Base-by-base conservation (phyloP, 306 rosid genomes). In the Ammopiptanthus mongolicus region DNA sequence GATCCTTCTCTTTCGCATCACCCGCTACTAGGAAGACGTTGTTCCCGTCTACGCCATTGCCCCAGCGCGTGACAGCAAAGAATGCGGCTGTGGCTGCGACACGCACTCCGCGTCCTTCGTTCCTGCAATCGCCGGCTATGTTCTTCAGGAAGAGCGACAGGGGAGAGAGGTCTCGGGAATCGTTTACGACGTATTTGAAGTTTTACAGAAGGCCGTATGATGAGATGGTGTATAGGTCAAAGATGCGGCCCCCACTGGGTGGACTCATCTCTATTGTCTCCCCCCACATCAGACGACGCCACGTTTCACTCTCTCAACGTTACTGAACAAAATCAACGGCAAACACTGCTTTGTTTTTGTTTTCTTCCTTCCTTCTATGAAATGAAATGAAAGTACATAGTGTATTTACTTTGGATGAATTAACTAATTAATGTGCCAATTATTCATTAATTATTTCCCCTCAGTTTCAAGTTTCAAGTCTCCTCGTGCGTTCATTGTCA, bases 1-100 rank as follows among this genome's bases (percentile, higher is more conserved):
- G 99, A 3, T 96, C 99, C 0, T 78, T 92, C 86, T 96, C 99
- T 0, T 96, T 96, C 78, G 99, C 99, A 0, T 92, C 99, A 0
- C 99, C 98, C 5, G 70, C 74, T 0, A 92, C 96, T 0, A 80
- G 86, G 3, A 92, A 89, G 67, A 86, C 90, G 17, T 64, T 90
- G 5, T 92, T 92, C 82, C 90, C 99, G 0, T 89, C 96, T 0
- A 96, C 99, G 0, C 99, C 99, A 0, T 48, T 92, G 71, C 96
- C 99, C 2, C 96, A 88, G 52, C 89, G 91, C 5, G 84, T 84
- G 47, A 79, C 86, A 10, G 82, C 79, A 7, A 50, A 31, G 14
- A 42, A 10, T 82, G 15, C 82, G 8, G 12, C 28, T 8, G 53
- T 76, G 7, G 55, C 69, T 10, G 55, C 78, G 28, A 75, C 34